These are phyloP conservation scores for Ceriops decandra DNA, from an alignment of 345 rosid species.

Conservation along the genomic window DNA sequence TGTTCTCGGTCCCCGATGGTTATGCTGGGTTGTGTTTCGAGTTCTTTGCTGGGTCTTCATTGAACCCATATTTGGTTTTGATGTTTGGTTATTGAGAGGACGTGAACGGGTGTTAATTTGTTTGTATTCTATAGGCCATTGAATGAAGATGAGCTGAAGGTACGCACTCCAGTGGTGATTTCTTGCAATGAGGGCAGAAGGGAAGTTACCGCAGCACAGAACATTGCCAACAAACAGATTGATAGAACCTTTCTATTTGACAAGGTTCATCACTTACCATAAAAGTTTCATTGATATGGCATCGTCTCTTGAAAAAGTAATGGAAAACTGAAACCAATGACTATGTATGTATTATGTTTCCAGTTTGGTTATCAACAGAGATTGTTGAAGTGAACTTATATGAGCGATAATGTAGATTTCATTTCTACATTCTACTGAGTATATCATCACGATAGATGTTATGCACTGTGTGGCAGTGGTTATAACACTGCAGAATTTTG, in stretches of 20 bases:
- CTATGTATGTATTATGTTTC: too few relatives aligned
- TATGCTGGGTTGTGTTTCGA: too few relatives aligned
- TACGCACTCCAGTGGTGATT: slow-evolving; percentile 83
- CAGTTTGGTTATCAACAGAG: too few relatives aligned
- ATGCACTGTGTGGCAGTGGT: background rate
- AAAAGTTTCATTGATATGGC: too few relatives aligned
- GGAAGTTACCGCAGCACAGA: slow-evolving; percentile 87
- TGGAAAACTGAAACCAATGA: too few relatives aligned
- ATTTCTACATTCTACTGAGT: slow-evolving; percentile 11
- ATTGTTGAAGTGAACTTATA: too few relatives aligned
- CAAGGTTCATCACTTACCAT: slow-evolving; percentile 43
- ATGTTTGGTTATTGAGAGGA: background rate
- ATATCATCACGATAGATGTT: background rate
- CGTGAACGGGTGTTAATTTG: background rate
- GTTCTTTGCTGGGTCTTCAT: too few relatives aligned
- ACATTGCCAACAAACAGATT: slow-evolving; percentile 91
- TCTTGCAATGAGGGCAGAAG: slow-evolving; percentile 78
- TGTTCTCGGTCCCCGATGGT: background rate
- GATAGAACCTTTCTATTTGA: slow-evolving; percentile 92
- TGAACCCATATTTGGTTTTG: background rate
- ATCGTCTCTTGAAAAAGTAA: too few relatives aligned
- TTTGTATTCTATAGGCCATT: slow-evolving; percentile 57
- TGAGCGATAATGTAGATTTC: too few relatives aligned
- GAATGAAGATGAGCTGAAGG: slow-evolving; percentile 73
- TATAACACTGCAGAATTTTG: background rate